A percentile compares a stretch with the other conserved stretches of the same genome.
phyloP scores from a whole-genome alignment of 805 yeast species.

The Metschnikowia cubensis region DNA sequence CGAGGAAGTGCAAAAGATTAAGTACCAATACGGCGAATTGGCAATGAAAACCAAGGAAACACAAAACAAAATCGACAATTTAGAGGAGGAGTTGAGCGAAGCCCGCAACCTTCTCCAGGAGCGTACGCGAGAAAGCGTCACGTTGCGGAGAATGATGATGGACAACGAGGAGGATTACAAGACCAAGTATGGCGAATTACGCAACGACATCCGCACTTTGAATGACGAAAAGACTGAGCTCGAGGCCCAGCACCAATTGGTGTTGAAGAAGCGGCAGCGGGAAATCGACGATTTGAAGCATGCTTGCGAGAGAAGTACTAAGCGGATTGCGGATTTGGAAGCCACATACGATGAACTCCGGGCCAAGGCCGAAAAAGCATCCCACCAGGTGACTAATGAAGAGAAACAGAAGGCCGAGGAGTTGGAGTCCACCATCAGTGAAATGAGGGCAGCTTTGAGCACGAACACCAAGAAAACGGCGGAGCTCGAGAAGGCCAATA shows the following conservation, averaged over 20 bases:
- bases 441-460: conserved; percentile 52
- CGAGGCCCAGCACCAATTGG: conserved; percentile 49
- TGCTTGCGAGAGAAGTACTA: conserved; percentile 41
- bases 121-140: conserved; percentile 71
- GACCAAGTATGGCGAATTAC: conserved; percentile 50
- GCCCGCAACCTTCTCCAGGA: conserved; percentile 70
- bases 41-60: conserved; percentile 64
- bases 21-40: conserved; percentile 71
- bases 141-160: conserved; percentile 62
- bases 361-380: conserved; percentile 23
- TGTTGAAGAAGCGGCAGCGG: conserved; percentile 53
- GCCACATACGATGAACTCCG: conserved; percentile 24
- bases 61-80: conserved; percentile 52
- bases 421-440: conserved; percentile 28
- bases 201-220: conserved; percentile 45
- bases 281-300: conserved; percentile 57
- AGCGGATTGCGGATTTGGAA: conserved; percentile 40
- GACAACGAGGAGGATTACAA: conserved; percentile 64
- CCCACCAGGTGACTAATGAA: conserved; percentile 1
- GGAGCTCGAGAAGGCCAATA: conserved; percentile 53
- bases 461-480: conserved; percentile 47
- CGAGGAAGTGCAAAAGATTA: conserved; percentile 42
- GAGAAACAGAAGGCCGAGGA: conserved; percentile 18
- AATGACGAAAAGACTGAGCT: conserved; percentile 59
- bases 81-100: conserved; percentile 83